A percentile compares a stretch with the other conserved stretches of the same genome.
Conservation (phyloP, 2,329 filamentous ascomycete genomes). For the Alternaria postmessia region DNA sequence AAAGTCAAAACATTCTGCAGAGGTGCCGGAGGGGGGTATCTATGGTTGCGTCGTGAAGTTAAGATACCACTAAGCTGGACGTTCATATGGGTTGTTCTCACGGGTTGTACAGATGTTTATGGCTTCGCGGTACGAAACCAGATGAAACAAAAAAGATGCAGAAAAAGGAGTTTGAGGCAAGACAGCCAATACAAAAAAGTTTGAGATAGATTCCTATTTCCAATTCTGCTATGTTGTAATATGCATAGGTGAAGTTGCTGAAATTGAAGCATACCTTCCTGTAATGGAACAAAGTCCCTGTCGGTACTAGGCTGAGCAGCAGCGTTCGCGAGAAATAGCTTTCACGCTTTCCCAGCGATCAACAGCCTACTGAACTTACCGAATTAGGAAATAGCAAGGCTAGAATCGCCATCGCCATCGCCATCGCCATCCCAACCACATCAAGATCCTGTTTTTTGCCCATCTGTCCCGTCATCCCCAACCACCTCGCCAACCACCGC, state of each 20-base stretch:
- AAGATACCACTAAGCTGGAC: not conserved
- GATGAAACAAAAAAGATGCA: not conserved
- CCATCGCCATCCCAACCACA: not conserved
- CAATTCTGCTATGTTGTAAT: not conserved
- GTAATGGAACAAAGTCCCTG: not conserved
- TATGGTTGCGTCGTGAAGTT: not conserved
- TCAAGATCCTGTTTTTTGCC: not conserved
- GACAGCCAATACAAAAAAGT: not conserved
- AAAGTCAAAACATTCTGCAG: not conserved
- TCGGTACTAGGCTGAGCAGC: not conserved
- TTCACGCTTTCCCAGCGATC: not conserved
- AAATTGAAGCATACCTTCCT: not conserved
- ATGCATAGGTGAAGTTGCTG: not conserved
- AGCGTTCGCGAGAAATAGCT: not conserved
- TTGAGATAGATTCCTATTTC: not conserved
- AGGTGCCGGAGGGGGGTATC: not conserved
- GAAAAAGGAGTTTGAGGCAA: not conserved
- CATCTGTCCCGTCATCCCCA: not conserved
- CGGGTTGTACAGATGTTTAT: not conserved
- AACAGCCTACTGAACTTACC: not conserved
- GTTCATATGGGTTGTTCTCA: not conserved
- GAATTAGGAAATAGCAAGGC: not conserved
- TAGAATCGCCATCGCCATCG: not conserved
- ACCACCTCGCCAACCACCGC: not conserved
- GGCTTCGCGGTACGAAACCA: not conserved